Evolutionary conservation across 2,329 filamentous ascomycete species (phyloP), one percentile per base, ranked within the genome.

Genomic region (Aspergillus thermomutatus): DNA sequence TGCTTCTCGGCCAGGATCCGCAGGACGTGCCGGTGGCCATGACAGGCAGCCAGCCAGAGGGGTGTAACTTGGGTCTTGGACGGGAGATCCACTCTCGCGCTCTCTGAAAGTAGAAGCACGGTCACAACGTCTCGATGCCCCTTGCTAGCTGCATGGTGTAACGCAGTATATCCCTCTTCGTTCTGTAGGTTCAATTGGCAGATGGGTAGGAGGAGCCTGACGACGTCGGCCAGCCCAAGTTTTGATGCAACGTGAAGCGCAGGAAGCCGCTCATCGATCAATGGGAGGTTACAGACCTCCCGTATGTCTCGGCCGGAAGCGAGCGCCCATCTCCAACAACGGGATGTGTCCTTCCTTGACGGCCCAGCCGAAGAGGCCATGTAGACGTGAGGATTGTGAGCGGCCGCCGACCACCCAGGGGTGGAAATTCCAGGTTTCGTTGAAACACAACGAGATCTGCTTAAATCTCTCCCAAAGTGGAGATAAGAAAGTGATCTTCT

Each of bases 391-490:
- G 19, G 6, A 9, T 34, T 19, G 11, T 46, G 62, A 64, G n/a
- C 60, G 58, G 10, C 64, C 60, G 19, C 58, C 55, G 43, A 55
- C 17, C 2, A 53, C 27, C 65, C 64, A 66, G 9, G 64, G 65
- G 50, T 67, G 62, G 26, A 67, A 60, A 45, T 64, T 60, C 62
- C 64, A 67, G 11, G 57, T 58, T 28, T 66, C 60, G 50, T 63
- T 65, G 37, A 63, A 63, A 45, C 28, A 49, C 27, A 54, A 14
- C 14, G 60, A 55, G 19, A 66, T 58, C 17, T 34, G 34, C 14
- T 57, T 17, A 34, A 67, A 66, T 25, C 50, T 60, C 1, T 55
- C 48, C 64, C 62, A 67, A 1, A 57, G 26, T 27, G 27, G 11
- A 8, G 60, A 64, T 11, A 2, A 17, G 2, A 1, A 8, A 17